These are phyloP conservation scores for Tetrahymena malaccensis DNA, from an alignment of 73 alveolate genomes.

Conservation along the genomic window DNA sequence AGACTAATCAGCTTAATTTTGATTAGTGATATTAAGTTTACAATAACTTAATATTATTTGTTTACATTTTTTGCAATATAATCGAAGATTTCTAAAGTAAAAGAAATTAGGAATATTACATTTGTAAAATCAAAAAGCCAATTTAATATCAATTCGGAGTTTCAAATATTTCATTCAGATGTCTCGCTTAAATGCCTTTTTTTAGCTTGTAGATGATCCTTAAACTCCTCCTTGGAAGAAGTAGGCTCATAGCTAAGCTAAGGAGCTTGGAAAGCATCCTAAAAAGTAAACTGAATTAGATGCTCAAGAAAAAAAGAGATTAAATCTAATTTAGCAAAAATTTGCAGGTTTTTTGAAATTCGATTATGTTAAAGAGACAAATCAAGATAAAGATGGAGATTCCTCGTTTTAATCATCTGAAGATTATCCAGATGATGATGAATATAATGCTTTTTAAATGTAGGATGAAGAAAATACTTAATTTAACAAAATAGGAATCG, in stretches of 20 bases:
- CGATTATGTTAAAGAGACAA: background rate
- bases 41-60: background rate
- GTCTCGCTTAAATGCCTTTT: background rate
- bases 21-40: background rate
- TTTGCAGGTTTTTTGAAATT: background rate
- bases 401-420: background rate
- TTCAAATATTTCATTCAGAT: background rate
- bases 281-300: background rate
- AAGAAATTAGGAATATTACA: background rate
- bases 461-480: background rate
- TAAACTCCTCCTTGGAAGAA: background rate
- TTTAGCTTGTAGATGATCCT: background rate
- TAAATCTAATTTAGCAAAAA: background rate
- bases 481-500: background rate
- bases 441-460: background rate
- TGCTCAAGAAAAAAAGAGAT: background rate
- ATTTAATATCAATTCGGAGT: background rate
- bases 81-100: background rate
- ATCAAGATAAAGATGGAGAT: background rate
- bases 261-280: background rate
- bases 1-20: background rate
- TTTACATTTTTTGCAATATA: background rate
- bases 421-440: background rate
- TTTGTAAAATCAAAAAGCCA: background rate
- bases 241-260: background rate